phyloP scores from a whole-genome alignment of 352 stramenopile species.

The Aphanomyces invadans region DNA sequence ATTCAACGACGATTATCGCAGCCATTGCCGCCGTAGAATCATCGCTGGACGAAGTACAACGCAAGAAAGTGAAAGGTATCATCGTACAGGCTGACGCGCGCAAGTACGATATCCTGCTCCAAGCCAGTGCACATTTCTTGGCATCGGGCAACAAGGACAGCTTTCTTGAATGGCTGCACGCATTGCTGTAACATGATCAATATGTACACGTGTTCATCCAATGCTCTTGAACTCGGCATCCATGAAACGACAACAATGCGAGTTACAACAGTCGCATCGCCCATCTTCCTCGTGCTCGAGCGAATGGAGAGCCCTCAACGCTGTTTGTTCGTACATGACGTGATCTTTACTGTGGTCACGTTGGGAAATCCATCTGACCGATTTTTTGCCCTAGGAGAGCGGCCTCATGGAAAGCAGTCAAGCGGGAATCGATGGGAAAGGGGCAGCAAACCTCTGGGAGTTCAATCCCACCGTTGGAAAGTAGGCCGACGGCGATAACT shows the following conservation, averaged over 20 bases:
- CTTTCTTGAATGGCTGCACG: conserved; percentile 61
- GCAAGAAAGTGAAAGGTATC: conserved; percentile 44
- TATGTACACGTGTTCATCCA: not conserved
- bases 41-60: conserved; percentile 41
- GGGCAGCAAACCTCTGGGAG: not conserved
- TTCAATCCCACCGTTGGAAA: not conserved
- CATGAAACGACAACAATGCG: not conserved
- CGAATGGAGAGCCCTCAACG: too few relatives aligned
- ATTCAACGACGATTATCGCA: conserved; percentile 7
- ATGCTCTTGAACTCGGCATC: not conserved
- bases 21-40: conserved; percentile 9
- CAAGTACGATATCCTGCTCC: conserved; percentile 49
- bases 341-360: too few relatives aligned
- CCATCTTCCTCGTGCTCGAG: not conserved
- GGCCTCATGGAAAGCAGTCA: not conserved
- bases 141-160: conserved; percentile 34
- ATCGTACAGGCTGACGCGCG: conserved; percentile 44
- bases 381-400: not conserved
- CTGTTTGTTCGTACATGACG: too few relatives aligned
- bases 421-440: not conserved
- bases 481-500: too few relatives aligned
- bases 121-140: conserved; percentile 41
- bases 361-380: not conserved
- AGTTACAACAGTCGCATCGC: not conserved
- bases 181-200: conserved; percentile 34